A percentile compares a stretch with the other conserved stretches of the same genome.
Conservation (phyloP, 495 filamentous ascomycete species). For the Penicillium cosmopolitanum region DNA sequence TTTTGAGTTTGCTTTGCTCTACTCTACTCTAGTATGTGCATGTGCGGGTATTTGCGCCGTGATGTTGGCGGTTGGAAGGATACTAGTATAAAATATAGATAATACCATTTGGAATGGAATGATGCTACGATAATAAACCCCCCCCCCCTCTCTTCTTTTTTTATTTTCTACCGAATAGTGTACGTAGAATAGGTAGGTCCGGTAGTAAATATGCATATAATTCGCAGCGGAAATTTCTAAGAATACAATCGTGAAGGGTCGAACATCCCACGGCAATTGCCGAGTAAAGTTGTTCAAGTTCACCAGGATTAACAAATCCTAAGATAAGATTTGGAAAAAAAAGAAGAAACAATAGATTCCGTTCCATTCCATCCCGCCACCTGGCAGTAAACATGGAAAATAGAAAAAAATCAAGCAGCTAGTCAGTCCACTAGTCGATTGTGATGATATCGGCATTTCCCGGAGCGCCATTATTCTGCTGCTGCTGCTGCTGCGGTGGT, state of each 20-base stretch:
- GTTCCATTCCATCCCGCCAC: too few species aligned
- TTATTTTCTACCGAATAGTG: neutral
- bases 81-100: neutral
- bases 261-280: neutral
- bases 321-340: too few species aligned
- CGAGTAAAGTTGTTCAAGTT: too few species aligned
- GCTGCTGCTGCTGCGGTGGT: neutral
- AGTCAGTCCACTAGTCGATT: constrained; percentile 40
- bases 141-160: neutral
- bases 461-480: constrained; percentile 14
- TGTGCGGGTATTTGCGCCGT: neutral
- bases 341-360: too few species aligned
- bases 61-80: neutral
- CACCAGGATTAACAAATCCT: too few species aligned
- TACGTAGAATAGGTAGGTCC: neutral
- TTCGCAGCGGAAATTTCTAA: constrained; percentile 26
- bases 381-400: too few species aligned
- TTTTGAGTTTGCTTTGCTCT: too few species aligned
- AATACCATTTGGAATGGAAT: neutral
- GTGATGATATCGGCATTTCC: constrained; percentile 41
- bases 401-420: constrained; percentile 3
- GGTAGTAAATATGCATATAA: constrained; percentile 8
- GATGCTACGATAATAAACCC: neutral
- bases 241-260: constrained; percentile 30
- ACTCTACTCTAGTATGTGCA: neutral